Evolutionary conservation across 106 monocot species (phyloP).

Genomic region (Acorus gramineus): DNA sequence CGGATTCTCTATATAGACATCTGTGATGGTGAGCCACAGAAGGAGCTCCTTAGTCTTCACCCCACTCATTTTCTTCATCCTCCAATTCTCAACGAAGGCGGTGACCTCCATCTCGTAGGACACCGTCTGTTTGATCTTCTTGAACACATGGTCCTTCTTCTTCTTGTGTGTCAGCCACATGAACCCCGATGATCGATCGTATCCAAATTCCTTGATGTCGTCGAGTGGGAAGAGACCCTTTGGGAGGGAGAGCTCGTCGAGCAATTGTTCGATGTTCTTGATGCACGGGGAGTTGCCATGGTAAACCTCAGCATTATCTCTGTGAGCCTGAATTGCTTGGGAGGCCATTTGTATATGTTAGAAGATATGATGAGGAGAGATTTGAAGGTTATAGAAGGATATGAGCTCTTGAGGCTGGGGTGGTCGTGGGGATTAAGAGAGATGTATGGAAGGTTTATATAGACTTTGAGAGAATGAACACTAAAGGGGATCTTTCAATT

Average conservation of each 20-base stretch:
- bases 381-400: too few species aligned
- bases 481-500: too few species aligned
- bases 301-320: slow-evolving; percentile 7
- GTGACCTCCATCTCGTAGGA: background rate
- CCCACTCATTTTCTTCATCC: background rate
- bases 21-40: background rate
- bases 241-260: too few species aligned
- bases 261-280: too few species aligned
- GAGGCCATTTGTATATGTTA: too few species aligned
- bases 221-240: background rate
- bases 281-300: slow-evolving; percentile 5
- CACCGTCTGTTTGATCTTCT: background rate
- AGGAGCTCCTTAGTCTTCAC: slow-evolving; percentile 6
- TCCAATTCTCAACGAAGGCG: background rate
- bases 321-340: too few species aligned
- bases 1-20: background rate
- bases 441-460: too few species aligned
- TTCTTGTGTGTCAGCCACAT: slow-evolving; percentile 6
- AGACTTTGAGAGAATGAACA: too few species aligned
- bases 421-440: too few species aligned
- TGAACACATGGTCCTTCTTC: slow-evolving; percentile 1
- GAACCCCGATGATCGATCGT: slow-evolving; percentile 4
- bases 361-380: too few species aligned
- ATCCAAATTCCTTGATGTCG: slow-evolving; percentile 6
- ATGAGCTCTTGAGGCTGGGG: too few species aligned